Base-by-base conservation (phyloP, 2,329 filamentous ascomycete species). In the Magnaporthiopsis incrustans region DNA sequence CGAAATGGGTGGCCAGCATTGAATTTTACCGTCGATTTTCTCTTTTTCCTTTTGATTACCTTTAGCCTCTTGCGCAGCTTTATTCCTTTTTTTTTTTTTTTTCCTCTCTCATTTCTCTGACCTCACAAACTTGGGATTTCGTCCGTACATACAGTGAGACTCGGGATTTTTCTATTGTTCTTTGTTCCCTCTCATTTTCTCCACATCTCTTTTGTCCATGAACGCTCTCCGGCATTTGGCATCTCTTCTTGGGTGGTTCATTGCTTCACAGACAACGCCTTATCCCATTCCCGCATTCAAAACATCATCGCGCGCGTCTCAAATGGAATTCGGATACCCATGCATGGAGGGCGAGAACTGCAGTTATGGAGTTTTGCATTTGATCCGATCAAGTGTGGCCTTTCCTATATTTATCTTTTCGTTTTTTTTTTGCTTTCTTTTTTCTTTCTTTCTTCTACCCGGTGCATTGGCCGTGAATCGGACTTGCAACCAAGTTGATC, bases 1-100 rank as follows among this genome's bases (percentile, higher is more conserved):
- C 27, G 64, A 66, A 64, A 61, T 66, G 57, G 61, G 67, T 67
- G 67, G 67, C 67, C 63, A 68, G 66, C 64, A 66, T 70, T 63
- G 68, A 68, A 68, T 53, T 53, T 53, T 11, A 25, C 44, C n/a
- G 14, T 53, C n/a, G 44, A 25, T 22, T 53, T 53, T n/a, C 56
- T 67, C 67, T 66, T 62, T 59, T 26, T 66, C 67, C 61, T 32
- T 65, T 25, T 32, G 50, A 10, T 61, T 60, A 10, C 12, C 56
- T 67, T 53, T 10, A n/a, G 3, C 3, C 44, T 53, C 44, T 53
- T 53, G n/a, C 22, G 44, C 44, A 53, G n/a, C 44, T 53, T 53
- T 53, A 53, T 7, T 53, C 44, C 2, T 25, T 50, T 60, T 65
- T 67, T 64, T 63, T 59, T 65, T 66, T 64, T 64, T 68, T 12